phyloP scores from a whole-genome alignment of 805 yeast species.

The Starmerella bombi region DNA sequence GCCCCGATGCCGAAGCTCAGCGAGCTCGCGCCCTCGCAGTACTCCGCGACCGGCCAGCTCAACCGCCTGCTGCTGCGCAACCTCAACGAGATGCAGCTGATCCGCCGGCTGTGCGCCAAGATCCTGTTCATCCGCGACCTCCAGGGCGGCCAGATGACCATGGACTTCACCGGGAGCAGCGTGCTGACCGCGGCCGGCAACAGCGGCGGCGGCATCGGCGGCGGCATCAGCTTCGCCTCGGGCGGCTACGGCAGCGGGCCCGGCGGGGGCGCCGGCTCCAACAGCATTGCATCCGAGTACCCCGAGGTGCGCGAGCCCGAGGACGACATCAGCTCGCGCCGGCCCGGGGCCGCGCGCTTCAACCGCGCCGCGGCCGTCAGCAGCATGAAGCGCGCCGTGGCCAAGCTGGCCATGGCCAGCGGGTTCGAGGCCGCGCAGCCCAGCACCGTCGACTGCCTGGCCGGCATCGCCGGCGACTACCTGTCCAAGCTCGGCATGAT shows the following conservation, averaged over 20 bases:
- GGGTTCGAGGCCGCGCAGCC: conserved; percentile 82
- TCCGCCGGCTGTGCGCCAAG: conserved; percentile 76
- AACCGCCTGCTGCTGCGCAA: conserved; percentile 49
- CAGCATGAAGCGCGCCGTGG: conserved; percentile 53
- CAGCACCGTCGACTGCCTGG: conserved; percentile 59
- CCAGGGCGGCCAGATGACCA: conserved; percentile 38
- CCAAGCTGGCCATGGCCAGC: conserved; percentile 75
- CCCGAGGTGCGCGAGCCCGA: conserved; percentile 47
- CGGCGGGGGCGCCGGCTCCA: neutral
- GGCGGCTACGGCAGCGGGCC: neutral
- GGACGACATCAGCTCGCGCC: conserved; percentile 68
- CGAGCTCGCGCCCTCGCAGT: conserved; percentile 31
- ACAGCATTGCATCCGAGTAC: conserved; percentile 10
- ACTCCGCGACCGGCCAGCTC: conserved; percentile 37
- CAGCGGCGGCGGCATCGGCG: neutral
- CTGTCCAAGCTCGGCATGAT: conserved; percentile 61
- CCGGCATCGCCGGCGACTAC: conserved; percentile 74
- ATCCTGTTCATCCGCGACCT: conserved; percentile 77
- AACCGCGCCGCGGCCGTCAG: conserved; percentile 49
- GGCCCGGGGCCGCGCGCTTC: conserved; percentile 52
- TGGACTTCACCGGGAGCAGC: neutral
- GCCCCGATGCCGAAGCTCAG: conserved; percentile 27
- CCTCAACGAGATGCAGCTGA: conserved; percentile 70
- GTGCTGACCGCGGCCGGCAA: neutral
- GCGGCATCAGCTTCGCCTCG: neutral